Evolutionary conservation across 257 asterid genomes (phyloP).

Genomic region (Cinchona pubescens): DNA sequence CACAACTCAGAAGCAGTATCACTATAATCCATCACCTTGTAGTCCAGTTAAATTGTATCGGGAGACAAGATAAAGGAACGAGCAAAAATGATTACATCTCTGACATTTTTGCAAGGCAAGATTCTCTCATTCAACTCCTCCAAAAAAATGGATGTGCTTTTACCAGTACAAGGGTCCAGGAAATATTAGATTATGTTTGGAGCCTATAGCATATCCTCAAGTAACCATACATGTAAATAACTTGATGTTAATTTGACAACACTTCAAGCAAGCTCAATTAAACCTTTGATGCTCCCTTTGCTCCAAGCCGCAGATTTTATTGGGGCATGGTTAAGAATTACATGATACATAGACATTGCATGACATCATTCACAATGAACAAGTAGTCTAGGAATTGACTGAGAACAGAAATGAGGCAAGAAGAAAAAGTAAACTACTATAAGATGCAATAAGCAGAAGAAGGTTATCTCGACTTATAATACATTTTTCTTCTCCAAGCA

Average conservation of each 20-base stretch:
- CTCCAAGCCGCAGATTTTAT: constrained; percentile 84
- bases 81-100: too few species aligned
- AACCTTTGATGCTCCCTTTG: constrained; percentile 89
- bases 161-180: constrained; percentile 50
- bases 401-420: background rate
- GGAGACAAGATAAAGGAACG: constrained; percentile 79
- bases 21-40: constrained; percentile 47
- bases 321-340: constrained; percentile 85
- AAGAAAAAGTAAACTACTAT: background rate
- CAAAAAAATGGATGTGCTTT: constrained; percentile 79
- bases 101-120: constrained; percentile 78
- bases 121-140: constrained; percentile 94
- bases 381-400: background rate
- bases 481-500: background rate
- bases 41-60: constrained; percentile 57
- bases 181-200: background rate
- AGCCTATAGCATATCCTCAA: background rate
- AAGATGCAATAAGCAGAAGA: background rate
- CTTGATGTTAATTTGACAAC: background rate
- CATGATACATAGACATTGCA: constrained; percentile 10
- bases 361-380: constrained; percentile 2
- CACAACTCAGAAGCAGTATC: constrained; percentile 60
- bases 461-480: background rate
- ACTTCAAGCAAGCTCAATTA: constrained; percentile 5
- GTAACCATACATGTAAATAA: constrained; percentile 3